phyloP scores from a whole-genome alignment of 495 filamentous ascomycete genomes.

The Xylaria nigripes region DNA sequence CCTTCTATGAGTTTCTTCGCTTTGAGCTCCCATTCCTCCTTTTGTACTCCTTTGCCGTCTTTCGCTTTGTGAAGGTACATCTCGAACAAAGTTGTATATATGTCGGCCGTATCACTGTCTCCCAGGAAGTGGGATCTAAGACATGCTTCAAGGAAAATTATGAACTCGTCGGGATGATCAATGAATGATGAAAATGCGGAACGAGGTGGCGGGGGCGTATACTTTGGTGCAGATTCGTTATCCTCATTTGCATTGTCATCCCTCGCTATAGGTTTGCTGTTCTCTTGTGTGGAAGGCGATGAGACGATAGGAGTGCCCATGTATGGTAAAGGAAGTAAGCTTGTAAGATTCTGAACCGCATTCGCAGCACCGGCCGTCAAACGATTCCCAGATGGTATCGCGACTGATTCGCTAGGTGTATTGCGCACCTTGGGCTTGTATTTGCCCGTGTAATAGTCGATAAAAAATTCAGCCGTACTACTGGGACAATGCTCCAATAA shows the following conservation, averaged over 20 bases:
- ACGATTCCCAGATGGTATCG: constrained; percentile 31
- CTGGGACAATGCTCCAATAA: constrained; percentile 75
- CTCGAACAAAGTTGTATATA: constrained; percentile 94
- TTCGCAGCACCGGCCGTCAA: constrained; percentile 53
- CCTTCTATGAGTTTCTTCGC: constrained; percentile 77
- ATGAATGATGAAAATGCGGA: constrained; percentile 96
- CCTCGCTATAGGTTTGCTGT: constrained; percentile 28
- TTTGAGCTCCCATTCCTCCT: constrained; percentile 78
- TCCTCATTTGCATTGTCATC: constrained; percentile 24
- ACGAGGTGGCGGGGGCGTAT: constrained; percentile 69
- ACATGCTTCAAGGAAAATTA: constrained; percentile 81
- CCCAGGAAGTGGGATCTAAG: constrained; percentile 58
- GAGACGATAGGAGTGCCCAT: constrained; percentile 54
- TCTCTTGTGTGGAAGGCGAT: constrained; percentile 34
- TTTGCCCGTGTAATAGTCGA: constrained; percentile 83
- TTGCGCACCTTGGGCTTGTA: constrained; percentile 67
- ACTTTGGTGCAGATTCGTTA: constrained; percentile 32
- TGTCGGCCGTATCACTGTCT: constrained; percentile 64
- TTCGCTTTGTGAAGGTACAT: constrained; percentile 91
- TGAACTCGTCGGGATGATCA: constrained; percentile 84
- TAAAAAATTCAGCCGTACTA: constrained; percentile 75
- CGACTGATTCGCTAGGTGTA: constrained; percentile 41
- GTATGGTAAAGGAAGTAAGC: constrained; percentile 77
- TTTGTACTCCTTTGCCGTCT: constrained; percentile 54
- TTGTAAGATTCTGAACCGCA: constrained; percentile 65